phyloP scores from a whole-genome alignment of 2,329 filamentous ascomycete genomes.

The Exophiala sp. region DNA sequence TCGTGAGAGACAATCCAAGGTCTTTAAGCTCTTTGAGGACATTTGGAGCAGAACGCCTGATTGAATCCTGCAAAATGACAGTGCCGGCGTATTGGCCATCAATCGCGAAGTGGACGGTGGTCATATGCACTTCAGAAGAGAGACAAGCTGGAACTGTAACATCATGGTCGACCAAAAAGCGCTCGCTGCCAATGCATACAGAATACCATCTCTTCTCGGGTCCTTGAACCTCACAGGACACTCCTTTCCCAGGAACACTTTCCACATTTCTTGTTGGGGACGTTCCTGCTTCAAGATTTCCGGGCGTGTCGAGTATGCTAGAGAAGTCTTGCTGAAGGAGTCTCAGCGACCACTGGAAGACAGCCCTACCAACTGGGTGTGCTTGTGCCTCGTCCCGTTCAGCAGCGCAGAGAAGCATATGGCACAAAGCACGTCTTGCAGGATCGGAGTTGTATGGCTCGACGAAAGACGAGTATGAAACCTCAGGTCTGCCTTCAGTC shows the following conservation, averaged over 20 bases:
- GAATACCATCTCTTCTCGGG: constrained; percentile 6
- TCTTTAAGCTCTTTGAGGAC: constrained; percentile 39
- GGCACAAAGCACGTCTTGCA: constrained; percentile 3
- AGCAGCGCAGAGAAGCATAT: constrained; percentile 17
- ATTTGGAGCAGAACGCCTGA: constrained; percentile 49
- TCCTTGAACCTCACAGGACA: constrained; percentile 11
- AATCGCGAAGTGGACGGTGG: constrained; percentile 57
- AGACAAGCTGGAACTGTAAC: neutral
- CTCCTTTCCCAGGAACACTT: constrained; percentile 10
- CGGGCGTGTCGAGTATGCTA: neutral
- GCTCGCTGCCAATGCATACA: constrained; percentile 12
- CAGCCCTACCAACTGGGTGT: constrained; percentile 14
- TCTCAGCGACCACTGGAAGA: constrained; percentile 17
- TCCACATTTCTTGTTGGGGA: constrained; percentile 6
- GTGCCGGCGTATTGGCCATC: constrained; percentile 42
- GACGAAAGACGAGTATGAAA: neutral
- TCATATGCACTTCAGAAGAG: constrained; percentile 37
- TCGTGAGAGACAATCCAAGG: constrained; percentile 8
- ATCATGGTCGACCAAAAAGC: constrained; percentile 8
- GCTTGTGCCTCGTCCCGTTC: constrained; percentile 16
- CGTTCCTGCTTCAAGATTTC: constrained; percentile 1
- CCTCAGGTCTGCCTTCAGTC: constrained; percentile 53
- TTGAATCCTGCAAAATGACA: constrained; percentile 49
- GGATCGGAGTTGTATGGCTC: constrained; percentile 8
- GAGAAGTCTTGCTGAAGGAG: constrained; percentile 2